phyloP scores from a whole-genome alignment of 2,329 filamentous ascomycete genomes.

The Rhinocladiella mackenziei region DNA sequence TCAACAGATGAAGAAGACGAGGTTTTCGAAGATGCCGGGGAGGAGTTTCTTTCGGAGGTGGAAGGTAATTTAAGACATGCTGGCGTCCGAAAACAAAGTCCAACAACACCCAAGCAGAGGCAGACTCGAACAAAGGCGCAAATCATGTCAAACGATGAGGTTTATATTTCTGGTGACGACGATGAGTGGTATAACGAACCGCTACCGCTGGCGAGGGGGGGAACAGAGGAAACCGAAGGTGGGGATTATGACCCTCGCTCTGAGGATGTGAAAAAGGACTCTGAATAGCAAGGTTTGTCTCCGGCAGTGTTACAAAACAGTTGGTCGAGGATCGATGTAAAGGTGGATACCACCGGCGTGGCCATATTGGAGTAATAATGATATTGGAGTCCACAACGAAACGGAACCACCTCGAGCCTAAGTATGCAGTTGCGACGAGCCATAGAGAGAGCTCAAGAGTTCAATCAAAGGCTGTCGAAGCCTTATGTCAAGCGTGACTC shows the following conservation, averaged over 20 bases:
- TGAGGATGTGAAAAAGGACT: too few relatives aligned
- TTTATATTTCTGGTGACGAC: constrained; percentile 12
- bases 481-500: too few relatives aligned
- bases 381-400: too few relatives aligned
- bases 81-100: neutral
- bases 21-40: constrained; percentile 26
- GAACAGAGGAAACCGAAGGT: constrained; percentile 27
- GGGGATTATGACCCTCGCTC: constrained; percentile 20
- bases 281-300: too few relatives aligned
- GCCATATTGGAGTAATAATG: too few relatives aligned
- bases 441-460: too few relatives aligned
- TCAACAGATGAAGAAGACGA: constrained; percentile 27
- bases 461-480: too few relatives aligned
- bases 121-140: constrained; percentile 32
- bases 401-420: too few relatives aligned
- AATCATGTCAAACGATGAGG: constrained; percentile 29
- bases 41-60: constrained; percentile 2
- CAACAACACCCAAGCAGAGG: constrained; percentile 26
- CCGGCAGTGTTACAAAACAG: too few relatives aligned
- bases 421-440: too few relatives aligned
- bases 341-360: too few relatives aligned
- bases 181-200: constrained; percentile 16
- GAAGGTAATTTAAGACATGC: neutral
- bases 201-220: constrained; percentile 19
- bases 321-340: too few relatives aligned